A percentile compares a stretch with the other conserved stretches of the same genome.
Conservation (phyloP, 2,329 filamentous ascomycete genomes). For the Pleurostoma richardsiae region DNA sequence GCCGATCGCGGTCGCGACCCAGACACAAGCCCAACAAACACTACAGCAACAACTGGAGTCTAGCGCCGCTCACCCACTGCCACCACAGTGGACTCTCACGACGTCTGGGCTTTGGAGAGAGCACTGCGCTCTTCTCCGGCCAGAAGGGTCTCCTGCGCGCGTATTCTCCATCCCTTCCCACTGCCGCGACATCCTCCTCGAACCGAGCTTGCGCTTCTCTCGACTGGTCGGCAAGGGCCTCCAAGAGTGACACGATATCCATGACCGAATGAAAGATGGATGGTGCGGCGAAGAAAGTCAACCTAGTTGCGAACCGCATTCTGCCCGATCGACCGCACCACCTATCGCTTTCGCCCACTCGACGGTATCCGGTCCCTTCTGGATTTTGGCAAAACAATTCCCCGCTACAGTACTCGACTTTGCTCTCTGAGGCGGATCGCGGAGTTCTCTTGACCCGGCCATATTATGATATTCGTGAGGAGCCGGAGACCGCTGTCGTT, state of each 20-base stretch:
- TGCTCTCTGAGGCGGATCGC: conserved; percentile 52
- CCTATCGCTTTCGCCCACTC: conserved; percentile 42
- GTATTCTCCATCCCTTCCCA: too few species aligned
- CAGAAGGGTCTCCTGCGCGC: too few species aligned
- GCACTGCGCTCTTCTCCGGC: too few species aligned
- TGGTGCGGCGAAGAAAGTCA: conserved; percentile 52
- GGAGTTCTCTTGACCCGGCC: conserved; percentile 52
- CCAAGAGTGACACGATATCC: neutral
- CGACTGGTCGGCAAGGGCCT: too few species aligned
- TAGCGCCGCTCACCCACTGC: too few species aligned
- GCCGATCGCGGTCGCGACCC: too few species aligned
- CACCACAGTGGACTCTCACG: too few species aligned
- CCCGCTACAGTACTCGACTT: conserved; percentile 52
- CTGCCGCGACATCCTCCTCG: too few species aligned
- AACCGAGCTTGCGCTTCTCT: too few species aligned
- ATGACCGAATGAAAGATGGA: conserved; percentile 43
- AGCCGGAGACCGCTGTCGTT: conserved; percentile 35
- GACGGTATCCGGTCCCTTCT: conserved; percentile 38
- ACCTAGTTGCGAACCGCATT: conserved; percentile 45
- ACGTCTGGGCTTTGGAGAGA: too few species aligned
- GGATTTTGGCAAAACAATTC: conserved; percentile 36
- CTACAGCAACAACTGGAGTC: too few species aligned
- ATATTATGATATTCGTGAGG: conserved; percentile 53
- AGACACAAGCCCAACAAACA: too few species aligned
- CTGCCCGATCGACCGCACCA: conserved; percentile 49